Conservation (phyloP, 2,329 filamentous ascomycete species). For the Tolypocladium tundrense region DNA sequence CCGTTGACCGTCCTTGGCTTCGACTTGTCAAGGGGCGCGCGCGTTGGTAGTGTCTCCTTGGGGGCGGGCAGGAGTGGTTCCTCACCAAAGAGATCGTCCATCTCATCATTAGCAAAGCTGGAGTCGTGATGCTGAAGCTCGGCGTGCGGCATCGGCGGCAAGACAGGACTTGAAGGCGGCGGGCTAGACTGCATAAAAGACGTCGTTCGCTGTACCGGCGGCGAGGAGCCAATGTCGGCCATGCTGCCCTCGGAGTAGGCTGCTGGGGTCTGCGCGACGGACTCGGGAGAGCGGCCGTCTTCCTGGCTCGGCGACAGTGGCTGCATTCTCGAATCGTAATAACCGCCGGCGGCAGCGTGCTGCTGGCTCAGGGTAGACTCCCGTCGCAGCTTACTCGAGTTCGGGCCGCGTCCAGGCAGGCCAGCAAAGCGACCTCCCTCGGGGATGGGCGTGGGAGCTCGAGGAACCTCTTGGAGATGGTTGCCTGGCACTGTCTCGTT, state of each 20-base stretch:
- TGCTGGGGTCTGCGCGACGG: conserved; percentile 38
- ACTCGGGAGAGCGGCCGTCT: conserved; percentile 45
- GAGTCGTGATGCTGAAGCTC: conserved; percentile 57
- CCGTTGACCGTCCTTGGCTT: conserved; percentile 24
- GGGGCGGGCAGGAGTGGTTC: conserved; percentile 35
- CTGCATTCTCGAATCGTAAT: conserved; percentile 21
- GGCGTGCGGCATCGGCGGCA: conserved; percentile 50
- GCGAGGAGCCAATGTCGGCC: conserved; percentile 79
- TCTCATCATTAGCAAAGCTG: conserved; percentile 73
- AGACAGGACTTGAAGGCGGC: conserved; percentile 68
- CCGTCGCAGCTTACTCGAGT: conserved; percentile 36
- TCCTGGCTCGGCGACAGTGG: conserved; percentile 35
- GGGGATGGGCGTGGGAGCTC: conserved; percentile 69
- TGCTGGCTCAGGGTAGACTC: conserved; percentile 50
- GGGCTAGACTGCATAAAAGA: conserved; percentile 48
- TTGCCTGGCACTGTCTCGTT: conserved; percentile 30
- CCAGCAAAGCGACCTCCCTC: conserved; percentile 22
- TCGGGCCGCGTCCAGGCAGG: conserved; percentile 18
- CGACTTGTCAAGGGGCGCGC: conserved; percentile 9
- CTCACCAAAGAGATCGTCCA: conserved; percentile 60
- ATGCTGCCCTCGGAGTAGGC: conserved; percentile 56
- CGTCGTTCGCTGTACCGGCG: conserved; percentile 61
- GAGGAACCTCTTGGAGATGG: conserved; percentile 61
- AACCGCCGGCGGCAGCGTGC: conserved; percentile 31
- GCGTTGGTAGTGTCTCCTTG: conserved; percentile 17